These are phyloP conservation scores for Solanum sitiens DNA, from an alignment of 257 asterid species.

Conservation along the genomic window DNA sequence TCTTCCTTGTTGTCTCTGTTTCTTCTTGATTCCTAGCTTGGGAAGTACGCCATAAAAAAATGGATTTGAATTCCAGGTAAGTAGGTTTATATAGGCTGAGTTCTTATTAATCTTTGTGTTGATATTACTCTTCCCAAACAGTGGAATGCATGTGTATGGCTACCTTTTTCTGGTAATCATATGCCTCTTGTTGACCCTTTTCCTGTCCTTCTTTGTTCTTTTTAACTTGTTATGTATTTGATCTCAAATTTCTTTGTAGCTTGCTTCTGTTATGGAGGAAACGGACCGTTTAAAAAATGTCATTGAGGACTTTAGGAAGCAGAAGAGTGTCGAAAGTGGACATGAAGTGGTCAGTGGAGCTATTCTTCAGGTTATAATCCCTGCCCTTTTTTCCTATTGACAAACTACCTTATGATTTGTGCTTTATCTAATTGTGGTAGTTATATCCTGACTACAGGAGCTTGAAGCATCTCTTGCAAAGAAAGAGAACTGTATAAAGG, in stretches of 20 bases:
- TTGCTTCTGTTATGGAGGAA: conserved; percentile 60
- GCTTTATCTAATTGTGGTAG: neutral
- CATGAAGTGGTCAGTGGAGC: conserved; percentile 38
- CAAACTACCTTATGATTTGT: neutral
- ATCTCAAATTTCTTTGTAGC: conserved; percentile 34
- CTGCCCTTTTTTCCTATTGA: neutral
- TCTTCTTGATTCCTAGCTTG: neutral
- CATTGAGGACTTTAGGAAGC: conserved; percentile 42
- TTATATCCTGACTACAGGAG: conserved; percentile 40
- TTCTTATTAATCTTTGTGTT: neutral
- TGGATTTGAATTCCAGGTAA: neutral
- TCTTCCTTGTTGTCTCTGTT: neutral
- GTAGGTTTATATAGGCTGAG: neutral
- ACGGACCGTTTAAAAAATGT: conserved; percentile 43
- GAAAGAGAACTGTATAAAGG: conserved; percentile 66
- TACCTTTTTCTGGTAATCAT: neutral
- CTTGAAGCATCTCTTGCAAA: conserved; percentile 64
- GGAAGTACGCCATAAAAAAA: neutral
- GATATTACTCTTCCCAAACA: neutral
- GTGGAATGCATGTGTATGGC: neutral
- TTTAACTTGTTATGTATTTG: neutral
- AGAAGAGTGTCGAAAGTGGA: conserved; percentile 39
- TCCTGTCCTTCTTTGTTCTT: neutral
- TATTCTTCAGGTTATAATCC: conserved; percentile 39
- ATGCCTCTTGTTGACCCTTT: neutral